phyloP scores from a whole-genome alignment of 495 filamentous ascomycete genomes.

The Talaromyces stipitatus region DNA sequence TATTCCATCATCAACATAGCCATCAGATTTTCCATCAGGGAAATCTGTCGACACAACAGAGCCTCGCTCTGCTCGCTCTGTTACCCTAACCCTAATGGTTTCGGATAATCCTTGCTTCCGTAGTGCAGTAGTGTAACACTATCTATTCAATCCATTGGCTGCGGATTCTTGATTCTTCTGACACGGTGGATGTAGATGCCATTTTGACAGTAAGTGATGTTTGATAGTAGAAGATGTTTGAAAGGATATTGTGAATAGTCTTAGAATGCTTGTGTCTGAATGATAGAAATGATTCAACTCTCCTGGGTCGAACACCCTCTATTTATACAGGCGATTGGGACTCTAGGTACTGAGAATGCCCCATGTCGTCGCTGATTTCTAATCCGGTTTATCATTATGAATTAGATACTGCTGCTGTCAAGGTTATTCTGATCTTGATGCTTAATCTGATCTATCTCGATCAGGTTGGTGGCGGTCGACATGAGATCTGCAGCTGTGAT shows the following conservation, averaged over 20 bases:
- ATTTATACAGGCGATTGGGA: no score
- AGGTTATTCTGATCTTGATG: background rate
- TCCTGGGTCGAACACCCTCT: background rate
- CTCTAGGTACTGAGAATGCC: no score
- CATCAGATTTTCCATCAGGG: no score
- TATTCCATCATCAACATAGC: no score
- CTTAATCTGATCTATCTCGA: background rate
- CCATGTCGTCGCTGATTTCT: background rate
- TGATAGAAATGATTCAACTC: background rate
- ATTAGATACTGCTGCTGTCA: background rate
- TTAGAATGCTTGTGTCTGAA: background rate
- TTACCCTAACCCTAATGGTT: no score
- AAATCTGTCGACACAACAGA: no score
- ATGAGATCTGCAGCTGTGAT: background rate
- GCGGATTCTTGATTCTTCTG: no score
- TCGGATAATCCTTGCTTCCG: no score
- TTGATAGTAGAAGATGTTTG: background rate
- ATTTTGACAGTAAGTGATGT: no score
- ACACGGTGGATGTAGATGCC: background rate
- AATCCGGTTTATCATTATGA: background rate
- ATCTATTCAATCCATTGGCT: no score
- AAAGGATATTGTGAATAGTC: background rate
- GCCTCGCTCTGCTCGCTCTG: no score
- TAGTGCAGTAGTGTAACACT: no score
- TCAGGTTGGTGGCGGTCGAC: constrained; percentile 4